A percentile compares a stretch with the other conserved stretches of the same genome.
Evolutionary conservation across 768 basidiomycete genomes (phyloP).

Genomic region (Leccinellum albellum): DNA sequence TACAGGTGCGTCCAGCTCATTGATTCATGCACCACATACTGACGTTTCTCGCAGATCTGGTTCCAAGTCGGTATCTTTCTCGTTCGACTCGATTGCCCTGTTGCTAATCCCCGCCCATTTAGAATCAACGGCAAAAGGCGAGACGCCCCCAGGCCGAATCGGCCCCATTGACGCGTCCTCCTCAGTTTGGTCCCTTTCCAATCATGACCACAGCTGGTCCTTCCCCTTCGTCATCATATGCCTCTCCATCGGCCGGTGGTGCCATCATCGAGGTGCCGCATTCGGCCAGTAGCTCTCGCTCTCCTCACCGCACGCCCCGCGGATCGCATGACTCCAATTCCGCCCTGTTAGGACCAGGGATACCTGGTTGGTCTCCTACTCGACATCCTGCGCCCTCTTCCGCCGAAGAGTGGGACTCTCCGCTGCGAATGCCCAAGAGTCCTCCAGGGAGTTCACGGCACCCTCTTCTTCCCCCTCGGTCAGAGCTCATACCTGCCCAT

Average conservation of each 20-base stretch:
- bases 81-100: background rate
- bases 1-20: conserved; percentile 59
- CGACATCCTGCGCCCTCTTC: conserved; percentile 15
- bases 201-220: conserved; percentile 37
- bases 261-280: conserved; percentile 11
- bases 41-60: conserved; percentile 60
- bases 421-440: conserved; percentile 10
- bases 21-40: conserved; percentile 9
- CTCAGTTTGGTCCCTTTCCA: conserved; percentile 63
- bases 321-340: conserved; percentile 35
- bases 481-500: conserved; percentile 7
- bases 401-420: conserved; percentile 16
- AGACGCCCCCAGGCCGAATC: conserved; percentile 67
- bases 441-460: conserved; percentile 1
- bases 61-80: conserved; percentile 57
- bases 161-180: conserved; percentile 48
- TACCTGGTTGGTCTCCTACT: conserved; percentile 38
- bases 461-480: conserved; percentile 2
- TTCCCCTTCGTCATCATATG: conserved; percentile 16
- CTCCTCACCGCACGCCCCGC: conserved; percentile 9
- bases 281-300: conserved; percentile 11
- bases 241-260: conserved; percentile 6
- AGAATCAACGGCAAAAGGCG: conserved; percentile 90
- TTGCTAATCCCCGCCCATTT: conserved; percentile 10
- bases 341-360: conserved; percentile 52